Evolutionary conservation across 1,284 basidiomycete genomes (phyloP), one percentile per base, ranked within the genome.

Genomic region (Austropuccinia psidii): DNA sequence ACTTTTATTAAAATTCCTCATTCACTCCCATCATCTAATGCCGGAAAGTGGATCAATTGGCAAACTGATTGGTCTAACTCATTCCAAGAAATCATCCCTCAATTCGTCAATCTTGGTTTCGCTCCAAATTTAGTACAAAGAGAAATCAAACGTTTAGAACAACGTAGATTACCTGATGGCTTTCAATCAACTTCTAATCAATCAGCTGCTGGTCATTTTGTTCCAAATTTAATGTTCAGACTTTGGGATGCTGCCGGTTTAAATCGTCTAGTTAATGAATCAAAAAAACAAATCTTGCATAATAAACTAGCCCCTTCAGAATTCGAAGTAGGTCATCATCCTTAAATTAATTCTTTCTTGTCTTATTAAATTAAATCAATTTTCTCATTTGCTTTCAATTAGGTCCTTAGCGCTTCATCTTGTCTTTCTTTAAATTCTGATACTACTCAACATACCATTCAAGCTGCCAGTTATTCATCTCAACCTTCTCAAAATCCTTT

Each of bases 201-300:
- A 2, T n/a, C n/a, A n/a, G 60, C 24, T 2, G 41, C 60, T 19
- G 69, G 69, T 17, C 24, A 24, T n/a, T 31, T 72, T 3, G 69
- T 43, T 4, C 45, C 69, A 24, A 58, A 31, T n/a, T 29, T 72
- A 2, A 35, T 62, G 3, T 37, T 72, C 55, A 49, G 69, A 31
- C 58, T 72, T 13, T 72, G 69, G 58, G 58, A 72, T 19, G 58
- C 69, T 29, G 57, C 58, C 29, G 69, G 69, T 6, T 33, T 72
- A 3, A 72, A 72, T 39, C 24, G 35, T 0, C 11, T 72, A 1
- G 33, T 54, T 1, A 43, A 11, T 21, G 6, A 29, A 27, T 45
- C 52, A 41, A 39, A 35, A 21, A 24, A 47, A 29, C 13, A 8
- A 3, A 27, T 21, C n/a, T 13, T 64, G 58, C 43, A 45, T 27